Conservation (phyloP, 768 basidiomycete species). For the Mycena crocata region DNA sequence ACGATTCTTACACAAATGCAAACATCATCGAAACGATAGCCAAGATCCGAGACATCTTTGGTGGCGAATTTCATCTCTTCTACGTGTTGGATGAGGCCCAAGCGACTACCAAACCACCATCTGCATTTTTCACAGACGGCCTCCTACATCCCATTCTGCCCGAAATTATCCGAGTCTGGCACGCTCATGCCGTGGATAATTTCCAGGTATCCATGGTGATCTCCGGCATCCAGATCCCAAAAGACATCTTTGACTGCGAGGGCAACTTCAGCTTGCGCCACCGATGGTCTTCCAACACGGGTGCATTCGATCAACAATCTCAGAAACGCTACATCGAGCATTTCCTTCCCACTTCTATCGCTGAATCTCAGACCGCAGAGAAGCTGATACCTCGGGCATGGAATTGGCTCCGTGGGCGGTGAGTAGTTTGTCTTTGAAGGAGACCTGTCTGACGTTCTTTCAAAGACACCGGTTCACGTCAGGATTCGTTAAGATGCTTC, state of each 20-base stretch:
- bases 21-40: neutral
- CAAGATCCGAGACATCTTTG: neutral
- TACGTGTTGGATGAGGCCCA: neutral
- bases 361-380: constrained; percentile 2
- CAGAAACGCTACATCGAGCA: neutral
- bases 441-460: neutral
- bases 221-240: neutral
- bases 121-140: neutral
- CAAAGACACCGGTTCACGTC: constrained; percentile 1
- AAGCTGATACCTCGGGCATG: neutral
- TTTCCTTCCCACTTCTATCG: neutral
- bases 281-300: constrained; percentile 9
- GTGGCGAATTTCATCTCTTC: constrained; percentile 1
- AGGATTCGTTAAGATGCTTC: neutral
- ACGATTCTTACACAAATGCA: neutral
- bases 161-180: neutral
- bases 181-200: neutral
- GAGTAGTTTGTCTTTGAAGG: neutral
- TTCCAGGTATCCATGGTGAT: neutral
- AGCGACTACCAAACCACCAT: neutral
- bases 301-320: neutral
- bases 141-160: neutral
- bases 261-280: neutral
- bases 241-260: neutral
- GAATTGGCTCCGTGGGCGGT: constrained; percentile 4